Conservation (phyloP, 2,329 filamentous ascomycete species). For the Sphaerulina vaccinii region DNA sequence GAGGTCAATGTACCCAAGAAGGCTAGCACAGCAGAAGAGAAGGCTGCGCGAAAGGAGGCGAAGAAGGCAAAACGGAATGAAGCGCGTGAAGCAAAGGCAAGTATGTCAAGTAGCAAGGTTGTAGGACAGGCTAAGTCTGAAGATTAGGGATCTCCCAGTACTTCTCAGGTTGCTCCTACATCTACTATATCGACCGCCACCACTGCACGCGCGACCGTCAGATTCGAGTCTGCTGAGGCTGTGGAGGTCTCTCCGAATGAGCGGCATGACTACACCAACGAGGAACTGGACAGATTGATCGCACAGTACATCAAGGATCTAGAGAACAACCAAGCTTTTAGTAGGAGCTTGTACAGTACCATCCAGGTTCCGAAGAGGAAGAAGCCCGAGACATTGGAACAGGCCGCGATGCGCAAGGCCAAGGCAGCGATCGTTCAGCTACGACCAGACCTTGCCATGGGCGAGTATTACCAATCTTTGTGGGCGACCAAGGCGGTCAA, state of each 20-base stretch:
- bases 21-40: slow-evolving; percentile 40
- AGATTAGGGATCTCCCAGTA: neutral
- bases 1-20: slow-evolving; percentile 22
- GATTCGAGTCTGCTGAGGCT: neutral
- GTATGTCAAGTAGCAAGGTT: neutral
- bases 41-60: slow-evolving; percentile 54
- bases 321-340: neutral
- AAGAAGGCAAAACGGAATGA: slow-evolving; percentile 56
- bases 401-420: no score
- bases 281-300: no score
- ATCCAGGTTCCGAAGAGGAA: no score
- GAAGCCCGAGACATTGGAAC: no score
- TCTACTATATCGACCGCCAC: neutral
- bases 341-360: neutral
- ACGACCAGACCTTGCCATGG: no score
- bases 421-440: no score
- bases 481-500: neutral
- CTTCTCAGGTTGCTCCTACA: neutral
- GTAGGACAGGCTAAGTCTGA: neutral
- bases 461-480: no score
- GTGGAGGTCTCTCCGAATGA: no score
- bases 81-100: slow-evolving; percentile 33
- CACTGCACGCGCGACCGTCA: neutral
- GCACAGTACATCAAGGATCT: neutral
- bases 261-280: no score